phyloP scores from a whole-genome alignment of 179 eudicot genomes.

The Silene noctiflora region DNA sequence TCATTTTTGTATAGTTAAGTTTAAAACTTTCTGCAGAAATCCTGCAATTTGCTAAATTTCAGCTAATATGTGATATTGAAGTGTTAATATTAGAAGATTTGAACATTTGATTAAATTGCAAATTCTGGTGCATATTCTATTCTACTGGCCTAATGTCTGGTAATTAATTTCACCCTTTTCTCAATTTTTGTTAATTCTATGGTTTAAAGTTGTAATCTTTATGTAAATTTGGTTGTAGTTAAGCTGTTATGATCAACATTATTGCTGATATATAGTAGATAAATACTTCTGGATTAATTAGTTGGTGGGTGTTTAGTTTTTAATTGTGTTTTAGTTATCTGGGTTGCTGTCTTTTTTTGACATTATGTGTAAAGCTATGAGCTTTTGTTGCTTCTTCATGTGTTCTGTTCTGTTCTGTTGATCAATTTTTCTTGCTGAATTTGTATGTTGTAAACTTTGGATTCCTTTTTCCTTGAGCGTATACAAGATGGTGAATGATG shows the following conservation, averaged over 20 bases:
- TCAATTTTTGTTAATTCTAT: not conserved
- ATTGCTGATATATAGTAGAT: slow-evolving; percentile 4
- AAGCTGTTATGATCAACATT: not conserved
- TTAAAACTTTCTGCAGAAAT: not conserved
- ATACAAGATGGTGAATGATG: slow-evolving; percentile 13
- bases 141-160: slow-evolving; percentile 31
- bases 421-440: not conserved
- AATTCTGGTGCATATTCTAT: slow-evolving; percentile 1
- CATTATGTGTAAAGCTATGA: not conserved
- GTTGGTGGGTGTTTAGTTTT: slow-evolving; percentile 9
- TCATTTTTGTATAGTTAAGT: not conserved
- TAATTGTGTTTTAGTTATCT: not conserved
- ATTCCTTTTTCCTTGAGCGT: not conserved
- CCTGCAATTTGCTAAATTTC: not conserved
- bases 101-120: slow-evolving; percentile 4
- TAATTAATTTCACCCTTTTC: slow-evolving; percentile 24
- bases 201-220: not conserved
- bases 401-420: slow-evolving; percentile 9
- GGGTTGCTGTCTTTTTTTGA: not conserved
- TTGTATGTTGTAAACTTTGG: not conserved
- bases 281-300: not conserved
- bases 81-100: slow-evolving; percentile 8
- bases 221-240: not conserved
- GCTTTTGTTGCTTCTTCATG: slow-evolving; percentile 7
- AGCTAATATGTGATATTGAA: slow-evolving; percentile 6